Conservation (phyloP, 2,329 filamentous ascomycete genomes). For the Chaetomiaceae sp. region DNA sequence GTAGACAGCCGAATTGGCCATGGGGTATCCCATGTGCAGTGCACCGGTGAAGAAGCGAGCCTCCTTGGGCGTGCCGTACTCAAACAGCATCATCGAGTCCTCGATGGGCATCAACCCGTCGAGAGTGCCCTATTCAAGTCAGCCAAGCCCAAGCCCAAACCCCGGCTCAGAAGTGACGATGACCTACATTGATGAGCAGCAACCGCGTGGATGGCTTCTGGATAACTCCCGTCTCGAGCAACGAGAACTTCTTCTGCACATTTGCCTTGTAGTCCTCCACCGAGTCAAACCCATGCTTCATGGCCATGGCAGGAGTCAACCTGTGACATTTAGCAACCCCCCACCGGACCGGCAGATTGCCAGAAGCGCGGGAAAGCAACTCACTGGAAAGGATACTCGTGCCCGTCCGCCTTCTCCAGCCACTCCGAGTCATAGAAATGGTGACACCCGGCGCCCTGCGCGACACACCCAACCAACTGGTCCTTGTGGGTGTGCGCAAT, state of each 20-base stretch:
- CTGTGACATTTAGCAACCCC: too few relatives aligned
- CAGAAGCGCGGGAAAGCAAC: conserved; percentile 19
- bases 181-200: conserved; percentile 57
- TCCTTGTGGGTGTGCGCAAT: conserved; percentile 62
- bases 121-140: conserved; percentile 47
- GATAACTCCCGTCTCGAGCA: conserved; percentile 56
- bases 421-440: conserved; percentile 57
- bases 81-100: conserved; percentile 60
- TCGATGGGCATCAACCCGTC: conserved; percentile 67
- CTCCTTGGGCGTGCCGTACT: conserved; percentile 63
- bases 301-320: conserved; percentile 51
- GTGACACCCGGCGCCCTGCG: conserved; percentile 61
- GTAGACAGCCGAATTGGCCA: conserved; percentile 55
- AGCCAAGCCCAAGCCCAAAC: background rate
- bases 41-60: conserved; percentile 58
- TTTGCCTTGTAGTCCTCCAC: conserved; percentile 52
- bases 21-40: conserved; percentile 65
- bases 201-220: conserved; percentile 52
- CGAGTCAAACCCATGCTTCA: conserved; percentile 58
- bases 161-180: background rate
- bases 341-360: too few relatives aligned
- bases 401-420: conserved; percentile 58
- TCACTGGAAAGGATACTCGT: conserved; percentile 61
- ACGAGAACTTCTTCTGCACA: conserved; percentile 57
- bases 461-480: conserved; percentile 51